Evolutionary conservation across 257 asterid species (phyloP).

Genomic region (Gardenia jasminoides): DNA sequence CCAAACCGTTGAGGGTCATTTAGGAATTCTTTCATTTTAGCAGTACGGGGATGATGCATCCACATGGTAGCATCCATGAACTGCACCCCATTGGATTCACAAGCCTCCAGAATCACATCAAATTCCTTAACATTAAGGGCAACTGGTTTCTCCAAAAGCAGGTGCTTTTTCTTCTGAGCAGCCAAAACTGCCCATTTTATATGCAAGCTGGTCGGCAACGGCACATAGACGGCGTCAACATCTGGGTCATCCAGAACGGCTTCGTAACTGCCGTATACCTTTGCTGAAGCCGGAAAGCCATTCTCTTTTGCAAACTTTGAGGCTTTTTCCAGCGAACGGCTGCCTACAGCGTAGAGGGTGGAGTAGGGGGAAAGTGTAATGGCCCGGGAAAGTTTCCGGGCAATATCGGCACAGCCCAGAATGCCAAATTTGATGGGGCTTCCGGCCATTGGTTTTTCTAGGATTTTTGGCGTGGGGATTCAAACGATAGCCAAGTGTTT

Average conservation of each 20-base stretch:
- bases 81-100: slow-evolving; percentile 74
- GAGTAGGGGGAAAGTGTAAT: slow-evolving; percentile 51
- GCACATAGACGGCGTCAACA: slow-evolving; percentile 68
- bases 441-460: not conserved
- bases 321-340: slow-evolving; percentile 62
- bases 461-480: too few species aligned
- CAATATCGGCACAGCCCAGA: slow-evolving; percentile 68
- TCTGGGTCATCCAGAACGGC: slow-evolving; percentile 61
- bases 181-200: slow-evolving; percentile 72
- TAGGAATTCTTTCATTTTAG: slow-evolving; percentile 62
- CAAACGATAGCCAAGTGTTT: too few species aligned
- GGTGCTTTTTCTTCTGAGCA: slow-evolving; percentile 66
- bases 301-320: slow-evolving; percentile 50
- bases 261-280: slow-evolving; percentile 59
- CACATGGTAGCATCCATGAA: slow-evolving; percentile 86
- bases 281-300: slow-evolving; percentile 49
- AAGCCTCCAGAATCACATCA: slow-evolving; percentile 61
- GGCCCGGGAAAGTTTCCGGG: slow-evolving; percentile 55
- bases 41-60: slow-evolving; percentile 81
- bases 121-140: slow-evolving; percentile 55
- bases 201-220: slow-evolving; percentile 74
- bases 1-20: slow-evolving; percentile 49
- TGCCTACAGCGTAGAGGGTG: slow-evolving; percentile 56
- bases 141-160: slow-evolving; percentile 73
- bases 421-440: slow-evolving; percentile 48